Evolutionary conservation across 2,329 filamentous ascomycete genomes (phyloP).

Genomic region (Aspergillus sp.): DNA sequence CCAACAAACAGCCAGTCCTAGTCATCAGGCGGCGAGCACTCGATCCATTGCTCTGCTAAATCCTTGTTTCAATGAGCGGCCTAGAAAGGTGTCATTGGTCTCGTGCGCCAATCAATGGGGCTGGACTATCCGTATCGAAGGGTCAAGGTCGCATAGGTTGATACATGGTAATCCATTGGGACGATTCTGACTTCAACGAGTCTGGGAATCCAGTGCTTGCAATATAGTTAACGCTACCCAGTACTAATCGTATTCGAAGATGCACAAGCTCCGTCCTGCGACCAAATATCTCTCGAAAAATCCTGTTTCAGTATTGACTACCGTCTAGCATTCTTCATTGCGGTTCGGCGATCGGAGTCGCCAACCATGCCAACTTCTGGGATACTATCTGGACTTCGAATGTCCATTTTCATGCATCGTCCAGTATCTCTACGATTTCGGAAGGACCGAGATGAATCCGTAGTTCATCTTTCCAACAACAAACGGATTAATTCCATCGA

Average conservation of each 20-base stretch:
- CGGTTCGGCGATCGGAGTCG: not conserved
- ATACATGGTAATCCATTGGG: not conserved
- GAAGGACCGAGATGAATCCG: not conserved
- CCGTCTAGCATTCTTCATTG: not conserved
- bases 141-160: not conserved
- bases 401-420: not conserved
- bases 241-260: not conserved
- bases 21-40: not conserved
- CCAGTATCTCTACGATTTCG: not conserved
- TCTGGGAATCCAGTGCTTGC: not conserved
- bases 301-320: not conserved
- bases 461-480: not conserved
- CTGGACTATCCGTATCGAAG: not conserved
- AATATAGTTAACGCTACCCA: not conserved
- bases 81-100: not conserved
- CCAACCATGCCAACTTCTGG: not conserved
- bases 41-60: not conserved
- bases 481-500: constrained; percentile 5
- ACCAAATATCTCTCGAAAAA: not conserved
- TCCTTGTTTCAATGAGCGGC: not conserved
- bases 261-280: not conserved
- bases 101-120: not conserved
- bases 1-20: not conserved
- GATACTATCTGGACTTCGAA: not conserved
- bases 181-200: not conserved